These are phyloP conservation scores for Huntiella omanensis DNA, from an alignment of 2,329 filamentous ascomycete species.

Conservation along the genomic window DNA sequence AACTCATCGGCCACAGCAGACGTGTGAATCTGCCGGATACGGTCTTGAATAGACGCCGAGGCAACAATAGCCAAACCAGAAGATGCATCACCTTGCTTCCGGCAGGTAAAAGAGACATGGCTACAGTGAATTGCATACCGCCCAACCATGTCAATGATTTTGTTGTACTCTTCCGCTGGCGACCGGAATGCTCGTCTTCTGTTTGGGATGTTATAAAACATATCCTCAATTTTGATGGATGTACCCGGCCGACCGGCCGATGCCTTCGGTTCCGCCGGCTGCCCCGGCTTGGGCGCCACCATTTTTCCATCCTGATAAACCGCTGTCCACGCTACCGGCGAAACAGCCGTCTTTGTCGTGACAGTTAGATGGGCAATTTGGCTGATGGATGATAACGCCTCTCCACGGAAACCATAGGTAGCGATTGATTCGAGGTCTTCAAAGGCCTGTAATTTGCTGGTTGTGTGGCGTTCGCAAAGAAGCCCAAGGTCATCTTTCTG, in stretches of 20 bases:
- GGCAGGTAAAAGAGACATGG: slow-evolving; percentile 88
- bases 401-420: slow-evolving; percentile 95
- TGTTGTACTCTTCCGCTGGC: slow-evolving; percentile 85
- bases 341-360: slow-evolving; percentile 81
- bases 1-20: slow-evolving; percentile 73
- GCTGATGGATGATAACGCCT: slow-evolving; percentile 91
- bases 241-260: slow-evolving; percentile 78
- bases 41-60: slow-evolving; percentile 53
- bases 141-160: slow-evolving; percentile 88
- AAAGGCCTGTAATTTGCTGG: slow-evolving; percentile 84
- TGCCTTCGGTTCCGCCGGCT: slow-evolving; percentile 67
- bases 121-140: slow-evolving; percentile 83
- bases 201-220: slow-evolving; percentile 92
- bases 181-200: slow-evolving; percentile 80
- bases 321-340: slow-evolving; percentile 76
- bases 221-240: slow-evolving; percentile 87
- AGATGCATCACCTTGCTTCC: slow-evolving; percentile 80
- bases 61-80: slow-evolving; percentile 64
- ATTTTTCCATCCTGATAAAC: slow-evolving; percentile 72
- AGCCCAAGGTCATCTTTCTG: slow-evolving; percentile 83
- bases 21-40: slow-evolving; percentile 81
- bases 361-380: slow-evolving; percentile 93
- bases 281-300: slow-evolving; percentile 68
- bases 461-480: slow-evolving; percentile 89
- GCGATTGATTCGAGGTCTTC: slow-evolving; percentile 79